phyloP scores from a whole-genome alignment of 2,329 filamentous ascomycete genomes.

The Bipolaris zeicola region DNA sequence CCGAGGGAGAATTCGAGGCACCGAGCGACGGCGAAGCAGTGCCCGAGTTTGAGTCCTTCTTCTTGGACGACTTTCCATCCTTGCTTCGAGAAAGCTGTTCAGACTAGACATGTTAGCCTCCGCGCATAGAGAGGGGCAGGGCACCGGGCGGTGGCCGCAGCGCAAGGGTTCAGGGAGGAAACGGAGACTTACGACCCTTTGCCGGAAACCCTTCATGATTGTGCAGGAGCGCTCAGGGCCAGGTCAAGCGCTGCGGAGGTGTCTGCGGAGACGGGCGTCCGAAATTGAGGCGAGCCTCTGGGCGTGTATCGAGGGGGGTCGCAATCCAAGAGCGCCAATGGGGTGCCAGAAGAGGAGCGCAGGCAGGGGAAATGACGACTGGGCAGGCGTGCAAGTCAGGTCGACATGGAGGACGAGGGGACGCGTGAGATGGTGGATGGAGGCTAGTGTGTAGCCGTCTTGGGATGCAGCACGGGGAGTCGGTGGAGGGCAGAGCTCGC shows the following conservation, averaged over 20 bases:
- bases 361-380: constrained; percentile 19
- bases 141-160: constrained; percentile 22
- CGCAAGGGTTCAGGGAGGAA: constrained; percentile 27
- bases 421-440: constrained; percentile 33
- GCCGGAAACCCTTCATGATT: constrained; percentile 95
- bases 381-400: constrained; percentile 30
- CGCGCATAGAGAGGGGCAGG: constrained; percentile 36
- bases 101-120: constrained; percentile 63
- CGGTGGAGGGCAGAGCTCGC: constrained; percentile 31
- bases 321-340: constrained; percentile 39
- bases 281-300: constrained; percentile 30
- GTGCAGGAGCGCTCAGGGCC: constrained; percentile 47
- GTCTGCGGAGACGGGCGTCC: constrained; percentile 32
- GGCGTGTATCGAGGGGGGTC: constrained; percentile 29
- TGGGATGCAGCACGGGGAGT: constrained; percentile 30
- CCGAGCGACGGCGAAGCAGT: constrained; percentile 77
- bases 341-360: constrained; percentile 25
- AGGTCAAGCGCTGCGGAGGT: constrained; percentile 37
- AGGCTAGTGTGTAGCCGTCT: constrained; percentile 38
- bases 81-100: constrained; percentile 91
- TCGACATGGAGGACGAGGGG: constrained; percentile 34
- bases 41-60: constrained; percentile 66
- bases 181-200: constrained; percentile 82
- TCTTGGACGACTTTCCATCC: constrained; percentile 78
- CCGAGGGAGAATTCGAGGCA: constrained; percentile 62